Evolutionary conservation across 176 grass and related monocot species (phyloP).

Genomic region (Carex parvula): DNA sequence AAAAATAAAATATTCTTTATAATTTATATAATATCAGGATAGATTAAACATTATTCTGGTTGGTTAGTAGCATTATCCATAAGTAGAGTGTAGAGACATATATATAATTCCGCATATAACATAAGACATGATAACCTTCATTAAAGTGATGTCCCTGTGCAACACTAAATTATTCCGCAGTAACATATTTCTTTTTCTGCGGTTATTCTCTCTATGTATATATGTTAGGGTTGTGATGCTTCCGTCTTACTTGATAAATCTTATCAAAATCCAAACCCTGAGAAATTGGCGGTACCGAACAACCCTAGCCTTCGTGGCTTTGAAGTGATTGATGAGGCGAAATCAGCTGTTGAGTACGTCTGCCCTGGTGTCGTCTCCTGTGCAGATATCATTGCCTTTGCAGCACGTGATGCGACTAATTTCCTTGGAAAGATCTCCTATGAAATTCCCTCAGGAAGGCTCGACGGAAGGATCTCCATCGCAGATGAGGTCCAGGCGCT

Average conservation of each 20-base stretch:
- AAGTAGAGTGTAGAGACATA: background rate
- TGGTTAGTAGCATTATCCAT: background rate
- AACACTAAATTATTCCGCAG: background rate
- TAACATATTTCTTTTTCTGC: background rate
- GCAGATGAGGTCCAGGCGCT: background rate
- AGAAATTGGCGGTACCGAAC: background rate
- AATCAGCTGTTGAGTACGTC: background rate
- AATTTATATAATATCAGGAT: too few relatives aligned
- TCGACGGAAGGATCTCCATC: background rate
- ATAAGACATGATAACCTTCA: background rate
- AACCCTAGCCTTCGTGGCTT: conserved; percentile 4
- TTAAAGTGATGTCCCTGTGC: background rate
- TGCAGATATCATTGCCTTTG: conserved; percentile 9
- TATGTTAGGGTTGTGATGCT: conserved; percentile 1
- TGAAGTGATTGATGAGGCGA: background rate
- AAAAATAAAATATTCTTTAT: too few relatives aligned
- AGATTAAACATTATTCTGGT: background rate
- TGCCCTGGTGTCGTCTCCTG: conserved; percentile 7
- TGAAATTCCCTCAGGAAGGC: background rate
- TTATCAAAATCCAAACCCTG: background rate
- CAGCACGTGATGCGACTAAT: background rate
- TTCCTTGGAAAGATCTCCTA: conserved; percentile 6
- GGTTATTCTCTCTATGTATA: background rate
- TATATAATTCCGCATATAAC: background rate
- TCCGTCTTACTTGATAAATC: background rate